phyloP scores from a whole-genome alignment of 2,329 filamentous ascomycete species.

The Aspergillus sp. region DNA sequence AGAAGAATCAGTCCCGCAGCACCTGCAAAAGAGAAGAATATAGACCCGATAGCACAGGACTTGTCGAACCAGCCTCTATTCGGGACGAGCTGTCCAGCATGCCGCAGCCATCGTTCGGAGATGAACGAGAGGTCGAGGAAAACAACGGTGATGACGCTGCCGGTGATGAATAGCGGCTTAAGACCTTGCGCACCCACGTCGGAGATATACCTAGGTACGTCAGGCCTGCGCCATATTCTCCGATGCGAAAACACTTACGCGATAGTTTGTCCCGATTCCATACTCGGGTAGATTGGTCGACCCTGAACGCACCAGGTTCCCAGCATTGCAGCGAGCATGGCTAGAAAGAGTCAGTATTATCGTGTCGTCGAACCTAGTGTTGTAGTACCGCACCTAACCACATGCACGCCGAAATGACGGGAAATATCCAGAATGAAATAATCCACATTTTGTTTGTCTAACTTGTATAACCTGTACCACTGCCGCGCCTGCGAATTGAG shows the following conservation, averaged over 20 bases:
- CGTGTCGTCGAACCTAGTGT: not conserved
- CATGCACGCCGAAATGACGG: constrained; percentile 61
- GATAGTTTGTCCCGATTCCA: constrained; percentile 57
- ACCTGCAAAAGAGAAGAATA: constrained; percentile 71
- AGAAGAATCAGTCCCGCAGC: constrained; percentile 81
- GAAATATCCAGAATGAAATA: constrained; percentile 58
- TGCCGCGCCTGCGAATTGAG: constrained; percentile 1
- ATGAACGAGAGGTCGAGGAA: constrained; percentile 81
- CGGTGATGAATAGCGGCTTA: constrained; percentile 67
- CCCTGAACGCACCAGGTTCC: constrained; percentile 60
- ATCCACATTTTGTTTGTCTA: constrained; percentile 44
- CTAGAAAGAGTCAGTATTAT: constrained; percentile 33
- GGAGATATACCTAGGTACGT: constrained; percentile 45
- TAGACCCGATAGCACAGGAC: constrained; percentile 42
- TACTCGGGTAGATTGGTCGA: constrained; percentile 57
- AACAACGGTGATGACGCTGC: constrained; percentile 68
- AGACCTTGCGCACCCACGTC: constrained; percentile 63
- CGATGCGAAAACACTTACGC: constrained; percentile 48
- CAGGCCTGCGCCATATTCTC: not conserved
- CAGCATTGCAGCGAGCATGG: constrained; percentile 65
- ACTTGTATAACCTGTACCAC: not conserved
- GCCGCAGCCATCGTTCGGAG: constrained; percentile 82
- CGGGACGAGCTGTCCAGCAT: constrained; percentile 75
- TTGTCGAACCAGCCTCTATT: constrained; percentile 61
- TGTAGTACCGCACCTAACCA: constrained; percentile 51